Conservation (phyloP, 352 stramenopile genomes). For the Stramenopiles sp. region DNA sequence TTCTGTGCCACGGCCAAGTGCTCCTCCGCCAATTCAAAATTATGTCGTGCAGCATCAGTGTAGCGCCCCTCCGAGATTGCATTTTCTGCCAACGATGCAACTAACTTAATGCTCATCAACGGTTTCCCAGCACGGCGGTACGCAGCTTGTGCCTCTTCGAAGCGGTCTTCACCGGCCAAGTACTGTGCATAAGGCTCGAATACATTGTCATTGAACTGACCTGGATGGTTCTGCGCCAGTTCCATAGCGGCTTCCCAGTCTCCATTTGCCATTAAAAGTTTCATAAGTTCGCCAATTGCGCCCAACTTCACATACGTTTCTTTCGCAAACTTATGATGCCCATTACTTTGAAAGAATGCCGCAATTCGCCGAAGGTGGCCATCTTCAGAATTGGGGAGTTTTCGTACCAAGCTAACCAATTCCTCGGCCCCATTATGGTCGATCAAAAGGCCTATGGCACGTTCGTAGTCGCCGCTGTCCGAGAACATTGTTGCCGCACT, state of each 20-base stretch:
- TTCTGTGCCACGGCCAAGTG: conserved; percentile 30
- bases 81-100: conserved; percentile 65
- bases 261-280: conserved; percentile 61
- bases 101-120: conserved; percentile 52
- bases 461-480: conserved; percentile 47
- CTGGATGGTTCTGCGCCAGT: conserved; percentile 48
- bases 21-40: conserved; percentile 68
- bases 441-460: conserved; percentile 57
- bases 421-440: conserved; percentile 57
- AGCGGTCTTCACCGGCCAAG: conserved; percentile 65
- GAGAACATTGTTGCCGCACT: conserved; percentile 70
- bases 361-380: conserved; percentile 41
- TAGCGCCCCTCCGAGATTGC: conserved; percentile 58
- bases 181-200: conserved; percentile 77
- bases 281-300: conserved; percentile 40
- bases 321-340: conserved; percentile 27
- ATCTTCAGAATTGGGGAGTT: conserved; percentile 24
- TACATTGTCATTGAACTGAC: conserved; percentile 51
- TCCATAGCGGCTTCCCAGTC: conserved; percentile 75
- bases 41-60: conserved; percentile 69
- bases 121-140: conserved; percentile 51
- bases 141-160: conserved; percentile 68
- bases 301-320: conserved; percentile 36
- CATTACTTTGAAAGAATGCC: conserved; percentile 22
- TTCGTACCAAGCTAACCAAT: conserved; percentile 28